A percentile compares a stretch with the other conserved stretches of the same genome.
Evolutionary conservation across 139 green algal species (phyloP).

Genomic region (Monoraphidium neglectum): DNA sequence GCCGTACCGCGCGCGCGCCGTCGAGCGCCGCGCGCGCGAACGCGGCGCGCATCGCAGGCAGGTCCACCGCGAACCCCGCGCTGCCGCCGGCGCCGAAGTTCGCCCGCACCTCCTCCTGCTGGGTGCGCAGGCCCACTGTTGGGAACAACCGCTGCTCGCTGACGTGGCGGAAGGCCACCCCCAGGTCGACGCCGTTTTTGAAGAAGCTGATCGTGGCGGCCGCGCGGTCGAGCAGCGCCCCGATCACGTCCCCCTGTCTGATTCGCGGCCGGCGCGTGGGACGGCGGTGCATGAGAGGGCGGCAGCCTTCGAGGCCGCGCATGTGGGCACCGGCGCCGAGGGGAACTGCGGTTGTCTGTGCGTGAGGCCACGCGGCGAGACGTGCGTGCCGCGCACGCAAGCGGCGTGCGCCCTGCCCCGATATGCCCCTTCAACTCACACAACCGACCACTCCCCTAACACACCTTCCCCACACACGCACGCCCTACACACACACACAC

Average conservation of each 20-base stretch:
- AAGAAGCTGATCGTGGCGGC: slow-evolving; percentile 25
- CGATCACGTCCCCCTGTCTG: slow-evolving; percentile 38
- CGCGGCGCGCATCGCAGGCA: slow-evolving; percentile 12
- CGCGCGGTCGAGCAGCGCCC: slow-evolving; percentile 40
- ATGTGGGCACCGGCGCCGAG: no score
- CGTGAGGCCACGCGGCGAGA: no score
- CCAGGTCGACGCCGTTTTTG: slow-evolving; percentile 59
- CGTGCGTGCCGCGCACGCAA: no score
- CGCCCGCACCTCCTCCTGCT: slow-evolving; percentile 60
- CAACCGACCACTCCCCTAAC: no score
- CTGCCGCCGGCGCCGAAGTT: slow-evolving; percentile 58
- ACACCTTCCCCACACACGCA: no score
- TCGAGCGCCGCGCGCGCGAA: slow-evolving; percentile 7
- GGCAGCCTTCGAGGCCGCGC: no score
- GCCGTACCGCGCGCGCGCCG: not conserved
- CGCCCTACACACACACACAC: no score
- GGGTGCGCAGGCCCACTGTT: slow-evolving; percentile 74
- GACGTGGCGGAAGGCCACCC: slow-evolving; percentile 74
- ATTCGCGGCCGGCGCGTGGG: no score
- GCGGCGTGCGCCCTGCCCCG: no score
- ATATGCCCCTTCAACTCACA: no score
- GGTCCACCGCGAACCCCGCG: slow-evolving; percentile 42
- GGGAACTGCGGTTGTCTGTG: no score
- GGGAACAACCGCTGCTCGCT: slow-evolving; percentile 66
- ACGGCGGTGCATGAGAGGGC: no score